Base-by-base conservation (phyloP, 331 rosid genomes). In the Acacia pycnantha region DNA sequence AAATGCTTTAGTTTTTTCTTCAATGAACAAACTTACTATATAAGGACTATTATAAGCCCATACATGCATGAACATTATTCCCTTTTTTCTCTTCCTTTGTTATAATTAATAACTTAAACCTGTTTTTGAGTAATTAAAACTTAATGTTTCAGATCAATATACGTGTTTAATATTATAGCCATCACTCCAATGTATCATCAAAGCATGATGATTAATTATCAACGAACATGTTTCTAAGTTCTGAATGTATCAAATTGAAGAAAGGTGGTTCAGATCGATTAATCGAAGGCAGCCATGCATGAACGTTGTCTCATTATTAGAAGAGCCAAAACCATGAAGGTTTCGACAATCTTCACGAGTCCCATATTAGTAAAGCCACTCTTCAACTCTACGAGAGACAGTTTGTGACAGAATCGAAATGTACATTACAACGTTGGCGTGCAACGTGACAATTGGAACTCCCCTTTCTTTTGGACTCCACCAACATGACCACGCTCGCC, bases 361-460 rank as follows among this genome's bases (percentile, higher is more conserved):
- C 84, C 16, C 27, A 64, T 12, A 44, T 50, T 12, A 37, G 58
- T 9, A 40, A 50, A 13, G 54, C 79, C 37, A 75, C 64, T 5
- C 22, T 70, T 27, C 77, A 92, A 83, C 94, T 94, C 61, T 88
- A 87, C 19, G 90, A 88, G 5, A 81, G 33, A 85, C 87, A 11
- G 88, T 91, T 7, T 79, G 87, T 0, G 95, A 91, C 64, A 86
- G 97, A 56, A 82, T 90, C 3, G 94, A 90, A 80, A 90, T 86
- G 91, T 37, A 37, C 97, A 92, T 83, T 65, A 50, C 53, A 94
- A 92, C 84, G 14, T 92, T 2, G 81, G 91, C 0, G 67, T 84
- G 0, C 97, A 91, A 65, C 92, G 97, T 4, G 81, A 88, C 33
- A 89, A 90, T 73, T 95, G 97, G 97, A 89, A 95, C 77, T 67